Evolutionary conservation across 148 eudicot genomes (phyloP), one percentile per base, ranked within the genome.

Genomic region (Cornus suecica): DNA sequence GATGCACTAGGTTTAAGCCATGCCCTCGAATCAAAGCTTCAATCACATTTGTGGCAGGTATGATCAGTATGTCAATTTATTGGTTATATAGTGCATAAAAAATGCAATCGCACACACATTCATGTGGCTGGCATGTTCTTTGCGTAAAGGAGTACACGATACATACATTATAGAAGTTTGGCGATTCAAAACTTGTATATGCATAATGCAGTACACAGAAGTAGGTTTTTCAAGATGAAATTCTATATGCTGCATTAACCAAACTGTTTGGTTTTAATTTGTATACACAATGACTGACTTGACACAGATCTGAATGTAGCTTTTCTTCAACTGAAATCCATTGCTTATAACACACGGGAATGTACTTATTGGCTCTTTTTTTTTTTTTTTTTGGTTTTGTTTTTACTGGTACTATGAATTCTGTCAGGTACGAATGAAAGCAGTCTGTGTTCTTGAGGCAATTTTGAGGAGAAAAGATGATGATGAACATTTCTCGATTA

Each of bases 401-500:
- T 61, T 32, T 69, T 54, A 25, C 51, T 25, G 60, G 23, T n/a
- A 58, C 2, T 71, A 45, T 66, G 10, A 78, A 77, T 66, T 75
- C 73, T 77, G 18, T n/a, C 88, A 94, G 98, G 98, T 94, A 60
- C 94, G 98, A 42, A 82, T 88, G 91, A 92, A 85, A 87, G 97
- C 96, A 63, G 77, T 92, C 31, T 94, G 96, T 77, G 97, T 94
- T 68, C 97, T 94, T 78, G 98, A 94, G 86, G 98, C 97, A 78
- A 74, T 94, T 61, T 82, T 92, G 87, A 87, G 97, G 74, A 94
- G 88, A 84, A 88, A 81, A 73, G 97, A 90, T 56, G 89, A 90
- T 56, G 89, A 86, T 23, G 97, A 88, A 37, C 86, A 84, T 64
- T 89, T 89, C 75, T 71, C 75, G 45, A 75, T 81, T 31, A 78